Evolutionary conservation across 441 rosid genomes (phyloP).

Genomic region (Kokia cookei): DNA sequence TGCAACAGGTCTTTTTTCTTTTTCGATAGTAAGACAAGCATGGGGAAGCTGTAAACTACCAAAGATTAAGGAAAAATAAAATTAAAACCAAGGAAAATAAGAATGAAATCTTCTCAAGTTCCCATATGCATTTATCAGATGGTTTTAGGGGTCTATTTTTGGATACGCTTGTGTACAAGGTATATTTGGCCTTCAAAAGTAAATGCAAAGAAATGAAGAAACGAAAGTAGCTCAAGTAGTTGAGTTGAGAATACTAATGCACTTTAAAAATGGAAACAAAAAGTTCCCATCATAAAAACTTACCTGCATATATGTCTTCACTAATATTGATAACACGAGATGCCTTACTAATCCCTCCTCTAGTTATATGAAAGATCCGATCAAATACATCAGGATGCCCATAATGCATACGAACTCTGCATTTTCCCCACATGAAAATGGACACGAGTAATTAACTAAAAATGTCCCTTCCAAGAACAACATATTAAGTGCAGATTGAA

Average conservation of each 20-base stretch:
- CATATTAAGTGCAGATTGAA: not conserved
- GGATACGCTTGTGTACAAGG: not conserved
- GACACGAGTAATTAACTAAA: not conserved
- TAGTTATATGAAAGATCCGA: conserved; percentile 85
- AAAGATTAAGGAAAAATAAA: too few species aligned
- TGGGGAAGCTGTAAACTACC: too few species aligned
- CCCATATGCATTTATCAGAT: not conserved
- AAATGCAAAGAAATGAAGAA: not conserved
- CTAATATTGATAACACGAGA: conserved; percentile 95
- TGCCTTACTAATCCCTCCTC: conserved; percentile 98
- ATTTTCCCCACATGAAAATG: conserved; percentile 16
- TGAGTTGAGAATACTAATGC: not conserved
- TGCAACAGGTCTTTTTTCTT: too few species aligned
- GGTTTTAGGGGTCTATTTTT: not conserved
- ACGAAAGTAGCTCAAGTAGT: not conserved
- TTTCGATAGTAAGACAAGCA: too few species aligned
- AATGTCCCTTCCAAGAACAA: not conserved
- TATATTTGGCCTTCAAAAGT: not conserved
- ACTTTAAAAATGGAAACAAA: not conserved
- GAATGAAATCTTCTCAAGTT: not conserved
- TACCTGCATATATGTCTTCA: conserved; percentile 97
- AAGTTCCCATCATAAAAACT: not conserved
- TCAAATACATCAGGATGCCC: conserved; percentile 99
- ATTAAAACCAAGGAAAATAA: not conserved
- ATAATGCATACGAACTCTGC: conserved; percentile 98